Evolutionary conservation across 352 stramenopile species (phyloP).

Genomic region (Phytophthora fragariaefolia): DNA sequence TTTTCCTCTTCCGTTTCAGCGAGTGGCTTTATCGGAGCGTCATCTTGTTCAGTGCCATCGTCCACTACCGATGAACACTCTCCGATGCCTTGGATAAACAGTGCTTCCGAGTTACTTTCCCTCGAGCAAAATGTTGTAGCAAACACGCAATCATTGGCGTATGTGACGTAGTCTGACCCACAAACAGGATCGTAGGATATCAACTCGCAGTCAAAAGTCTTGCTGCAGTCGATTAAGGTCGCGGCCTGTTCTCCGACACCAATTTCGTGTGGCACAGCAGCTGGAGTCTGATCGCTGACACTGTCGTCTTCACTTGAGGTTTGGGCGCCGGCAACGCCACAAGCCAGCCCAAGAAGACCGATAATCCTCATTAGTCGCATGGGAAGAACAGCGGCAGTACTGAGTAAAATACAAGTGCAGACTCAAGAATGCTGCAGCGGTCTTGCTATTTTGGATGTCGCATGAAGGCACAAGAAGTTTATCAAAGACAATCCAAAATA

Average conservation of each 20-base stretch:
- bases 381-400: no score
- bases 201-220: slow-evolving; percentile 19
- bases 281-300: neutral
- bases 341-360: slow-evolving; percentile 1
- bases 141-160: slow-evolving; percentile 52
- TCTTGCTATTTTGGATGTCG: neutral
- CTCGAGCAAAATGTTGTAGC: slow-evolving; percentile 23
- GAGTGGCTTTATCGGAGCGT: neutral
- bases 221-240: slow-evolving; percentile 23
- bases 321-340: slow-evolving; percentile 5
- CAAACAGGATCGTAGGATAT: slow-evolving; percentile 38
- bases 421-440: neutral
- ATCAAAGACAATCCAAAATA: neutral
- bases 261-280: slow-evolving; percentile 2
- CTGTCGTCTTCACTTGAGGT: neutral
- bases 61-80: slow-evolving; percentile 13
- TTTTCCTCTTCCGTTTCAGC: neutral
- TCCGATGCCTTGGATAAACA: slow-evolving; percentile 32
- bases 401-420: no score
- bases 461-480: neutral
- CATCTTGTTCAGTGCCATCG: neutral
- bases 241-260: slow-evolving; percentile 8
- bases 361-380: slow-evolving; percentile 5
- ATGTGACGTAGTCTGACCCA: slow-evolving; percentile 45
- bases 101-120: neutral